phyloP scores from a whole-genome alignment of 441 rosid genomes.

The Arabidopsis hybrid region DNA sequence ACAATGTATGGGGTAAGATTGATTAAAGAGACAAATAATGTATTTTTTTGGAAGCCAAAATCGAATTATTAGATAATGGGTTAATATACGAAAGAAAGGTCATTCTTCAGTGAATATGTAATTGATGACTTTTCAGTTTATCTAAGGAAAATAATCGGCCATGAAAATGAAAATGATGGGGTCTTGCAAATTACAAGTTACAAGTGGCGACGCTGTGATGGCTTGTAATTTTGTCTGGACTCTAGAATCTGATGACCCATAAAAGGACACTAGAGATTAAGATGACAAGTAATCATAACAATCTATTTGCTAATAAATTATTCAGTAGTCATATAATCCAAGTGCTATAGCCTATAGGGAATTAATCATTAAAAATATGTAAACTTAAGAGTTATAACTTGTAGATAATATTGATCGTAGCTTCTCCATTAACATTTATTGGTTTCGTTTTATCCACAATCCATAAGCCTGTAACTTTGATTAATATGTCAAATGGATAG shows the following conservation, averaged over 20 bases:
- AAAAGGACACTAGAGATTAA: slow-evolving; percentile 6
- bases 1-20: slow-evolving; percentile 14
- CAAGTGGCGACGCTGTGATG: slow-evolving; percentile 38
- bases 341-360: neutral
- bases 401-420: neutral
- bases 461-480: neutral
- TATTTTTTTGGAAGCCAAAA: slow-evolving; percentile 23
- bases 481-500: neutral
- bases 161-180: slow-evolving; percentile 18
- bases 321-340: neutral
- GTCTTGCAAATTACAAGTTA: slow-evolving; percentile 25
- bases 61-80: slow-evolving; percentile 22
- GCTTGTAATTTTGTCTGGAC: neutral
- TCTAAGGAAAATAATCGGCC: slow-evolving; percentile 29
- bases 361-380: neutral
- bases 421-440: slow-evolving; percentile 2
- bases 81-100: slow-evolving; percentile 21
- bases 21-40: slow-evolving; percentile 3
- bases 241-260: slow-evolving; percentile 25
- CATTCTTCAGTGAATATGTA: slow-evolving; percentile 23
- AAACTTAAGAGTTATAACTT: neutral
- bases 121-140: slow-evolving; percentile 42
- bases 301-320: neutral
- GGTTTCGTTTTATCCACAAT: neutral
- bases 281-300: slow-evolving; percentile 31